These are phyloP conservation scores for Stephania yunnanensis DNA, from an alignment of 164 flowering plant species.

Conservation along the genomic window DNA sequence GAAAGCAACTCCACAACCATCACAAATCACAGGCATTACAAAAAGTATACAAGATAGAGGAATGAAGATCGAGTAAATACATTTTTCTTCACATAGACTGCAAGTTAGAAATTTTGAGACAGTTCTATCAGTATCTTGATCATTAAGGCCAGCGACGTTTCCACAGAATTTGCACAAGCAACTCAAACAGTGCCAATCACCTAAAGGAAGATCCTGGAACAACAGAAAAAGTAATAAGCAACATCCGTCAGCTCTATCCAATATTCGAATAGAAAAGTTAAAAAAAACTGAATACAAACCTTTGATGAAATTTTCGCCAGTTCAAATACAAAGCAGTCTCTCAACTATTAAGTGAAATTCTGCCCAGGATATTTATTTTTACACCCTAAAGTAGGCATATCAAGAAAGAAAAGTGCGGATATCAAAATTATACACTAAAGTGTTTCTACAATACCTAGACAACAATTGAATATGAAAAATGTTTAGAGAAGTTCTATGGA, in stretches of 20 bases:
- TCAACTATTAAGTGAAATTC: background rate
- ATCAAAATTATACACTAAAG: background rate
- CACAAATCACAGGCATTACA: background rate
- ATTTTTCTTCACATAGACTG: conserved; percentile 67
- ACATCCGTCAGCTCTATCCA: background rate
- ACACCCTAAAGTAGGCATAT: background rate
- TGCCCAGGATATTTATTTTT: background rate
- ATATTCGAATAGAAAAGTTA: background rate
- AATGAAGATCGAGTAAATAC: conserved; percentile 22
- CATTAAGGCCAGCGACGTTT: conserved; percentile 17
- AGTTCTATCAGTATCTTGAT: conserved; percentile 22
- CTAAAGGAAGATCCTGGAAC: conserved; percentile 82
- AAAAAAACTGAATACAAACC: background rate
- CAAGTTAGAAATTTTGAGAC: conserved; percentile 37
- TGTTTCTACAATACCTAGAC: background rate
- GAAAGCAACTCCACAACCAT: background rate
- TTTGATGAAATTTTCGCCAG: background rate
- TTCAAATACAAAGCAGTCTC: background rate
- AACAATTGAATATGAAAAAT: background rate
- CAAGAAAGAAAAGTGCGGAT: background rate
- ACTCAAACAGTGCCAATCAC: conserved; percentile 94
- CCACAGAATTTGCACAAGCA: conserved; percentile 90
- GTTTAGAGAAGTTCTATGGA: background rate
- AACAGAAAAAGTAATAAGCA: conserved; percentile 1
- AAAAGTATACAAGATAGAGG: background rate